Evolutionary conservation across 805 yeast species (phyloP).

Genomic region (Candida gorgasii): DNA sequence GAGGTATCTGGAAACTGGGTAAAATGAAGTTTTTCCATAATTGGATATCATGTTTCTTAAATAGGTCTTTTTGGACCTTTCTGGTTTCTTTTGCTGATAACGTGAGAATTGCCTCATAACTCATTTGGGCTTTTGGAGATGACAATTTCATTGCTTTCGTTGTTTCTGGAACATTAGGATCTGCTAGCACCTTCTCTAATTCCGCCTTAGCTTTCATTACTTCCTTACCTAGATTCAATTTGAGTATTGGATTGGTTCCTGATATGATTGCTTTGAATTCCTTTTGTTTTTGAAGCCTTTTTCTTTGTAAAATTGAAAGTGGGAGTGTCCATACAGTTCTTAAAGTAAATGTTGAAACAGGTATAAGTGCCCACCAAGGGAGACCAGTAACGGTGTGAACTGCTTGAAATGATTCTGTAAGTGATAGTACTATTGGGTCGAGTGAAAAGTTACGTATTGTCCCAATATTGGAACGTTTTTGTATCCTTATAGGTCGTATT

Average conservation of each 20-base stretch:
- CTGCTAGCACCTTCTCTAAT: conserved; percentile 20
- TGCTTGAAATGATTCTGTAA: conserved; percentile 43
- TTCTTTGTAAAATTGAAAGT: conserved; percentile 70
- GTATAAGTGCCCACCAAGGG: conserved; percentile 85
- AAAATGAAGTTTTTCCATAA: conserved; percentile 76
- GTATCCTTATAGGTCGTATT: too few relatives aligned
- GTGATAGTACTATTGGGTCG: conserved; percentile 31
- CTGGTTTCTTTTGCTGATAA: conserved; percentile 77
- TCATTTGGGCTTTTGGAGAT: conserved; percentile 45
- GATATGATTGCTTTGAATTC: conserved; percentile 67
- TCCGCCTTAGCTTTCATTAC: conserved; percentile 38
- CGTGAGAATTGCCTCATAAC: conserved; percentile 76
- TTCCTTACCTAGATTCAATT: conserved; percentile 52
- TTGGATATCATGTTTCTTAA: conserved; percentile 66
- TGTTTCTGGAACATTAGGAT: conserved; percentile 10
- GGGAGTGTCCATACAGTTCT: conserved; percentile 75
- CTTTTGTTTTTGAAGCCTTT: conserved; percentile 68
- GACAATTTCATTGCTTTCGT: conserved; percentile 17
- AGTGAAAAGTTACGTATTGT: conserved; percentile 19
- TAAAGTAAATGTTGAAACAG: conserved; percentile 65
- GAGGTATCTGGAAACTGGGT: conserved; percentile 82
- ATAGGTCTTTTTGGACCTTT: conserved; percentile 71
- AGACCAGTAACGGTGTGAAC: conserved; percentile 59
- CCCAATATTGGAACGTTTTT: neutral
- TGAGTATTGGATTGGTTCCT: conserved; percentile 75